These are phyloP conservation scores for Phylloporus sp. DNA, from an alignment of 768 basidiomycete genomes.

Conservation along the genomic window DNA sequence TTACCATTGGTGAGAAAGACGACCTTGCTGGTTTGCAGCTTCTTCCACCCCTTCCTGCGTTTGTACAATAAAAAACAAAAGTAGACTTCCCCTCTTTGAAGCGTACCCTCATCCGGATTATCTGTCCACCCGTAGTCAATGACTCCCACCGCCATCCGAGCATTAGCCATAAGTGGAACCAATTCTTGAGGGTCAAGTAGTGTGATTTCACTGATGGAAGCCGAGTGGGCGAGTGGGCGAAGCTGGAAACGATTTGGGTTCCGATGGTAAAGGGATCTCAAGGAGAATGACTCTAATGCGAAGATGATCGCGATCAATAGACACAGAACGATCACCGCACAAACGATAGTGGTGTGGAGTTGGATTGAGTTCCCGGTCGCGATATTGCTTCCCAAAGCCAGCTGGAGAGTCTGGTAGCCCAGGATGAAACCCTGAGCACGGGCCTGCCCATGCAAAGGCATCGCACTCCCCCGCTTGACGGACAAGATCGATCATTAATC, in stretches of 20 bases:
- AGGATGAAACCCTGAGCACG: conserved; percentile 2
- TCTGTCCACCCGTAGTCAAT: conserved; percentile 20
- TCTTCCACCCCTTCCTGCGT: conserved; percentile 4
- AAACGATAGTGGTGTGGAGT: conserved; percentile 15
- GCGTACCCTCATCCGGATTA: conserved; percentile 7
- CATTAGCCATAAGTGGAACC: background rate
- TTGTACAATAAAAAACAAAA: conserved; percentile 20
- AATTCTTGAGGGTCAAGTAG: background rate
- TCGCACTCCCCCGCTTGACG: conserved; percentile 18
- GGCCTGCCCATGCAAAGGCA: conserved; percentile 22
- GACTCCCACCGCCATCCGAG: conserved; percentile 17
- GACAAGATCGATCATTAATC: conserved; percentile 17
- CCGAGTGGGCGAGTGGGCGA: background rate
- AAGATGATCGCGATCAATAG: conserved; percentile 1
- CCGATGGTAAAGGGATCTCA: conserved; percentile 1
- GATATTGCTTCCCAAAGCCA: conserved; percentile 6
- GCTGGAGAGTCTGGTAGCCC: conserved; percentile 13
- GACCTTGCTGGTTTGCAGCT: conserved; percentile 13
- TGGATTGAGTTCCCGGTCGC: conserved; percentile 2
- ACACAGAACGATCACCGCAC: conserved; percentile 19
- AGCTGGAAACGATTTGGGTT: background rate
- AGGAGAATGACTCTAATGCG: conserved; percentile 10
- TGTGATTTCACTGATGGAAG: conserved; percentile 5
- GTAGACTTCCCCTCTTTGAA: conserved; percentile 4
- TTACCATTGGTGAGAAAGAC: conserved; percentile 12